phyloP scores from a whole-genome alignment of 768 basidiomycete genomes.

The Mycena kentingensis region DNA sequence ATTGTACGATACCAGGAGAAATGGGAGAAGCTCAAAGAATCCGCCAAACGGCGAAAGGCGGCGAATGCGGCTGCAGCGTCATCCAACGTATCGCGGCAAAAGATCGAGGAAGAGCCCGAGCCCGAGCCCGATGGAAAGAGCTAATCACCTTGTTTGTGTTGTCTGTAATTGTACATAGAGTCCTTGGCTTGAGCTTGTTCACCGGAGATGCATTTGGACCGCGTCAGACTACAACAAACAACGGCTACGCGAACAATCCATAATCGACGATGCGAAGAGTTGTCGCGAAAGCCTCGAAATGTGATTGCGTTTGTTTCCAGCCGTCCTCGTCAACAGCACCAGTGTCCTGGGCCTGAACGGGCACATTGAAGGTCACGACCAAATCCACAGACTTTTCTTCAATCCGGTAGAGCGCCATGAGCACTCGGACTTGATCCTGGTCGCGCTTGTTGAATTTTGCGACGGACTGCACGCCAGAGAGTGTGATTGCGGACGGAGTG shows the following conservation, averaged over 20 bases:
- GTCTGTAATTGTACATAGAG: constrained; percentile 5
- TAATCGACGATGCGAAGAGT: constrained; percentile 71
- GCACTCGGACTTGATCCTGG: constrained; percentile 70
- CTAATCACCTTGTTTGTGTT: neutral
- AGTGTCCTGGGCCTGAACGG: constrained; percentile 50
- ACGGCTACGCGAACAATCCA: constrained; percentile 61
- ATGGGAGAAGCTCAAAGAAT: constrained; percentile 90
- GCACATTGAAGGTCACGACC: constrained; percentile 83
- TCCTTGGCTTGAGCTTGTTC: constrained; percentile 1
- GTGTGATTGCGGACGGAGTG: constrained; percentile 61
- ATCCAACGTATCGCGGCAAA: constrained; percentile 54
- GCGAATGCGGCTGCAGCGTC: constrained; percentile 55
- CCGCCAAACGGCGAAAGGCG: constrained; percentile 83
- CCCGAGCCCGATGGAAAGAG: constrained; percentile 45
- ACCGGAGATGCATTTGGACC: too few species aligned
- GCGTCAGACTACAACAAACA: too few species aligned
- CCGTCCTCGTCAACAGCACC: constrained; percentile 44
- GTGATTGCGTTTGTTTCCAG: constrained; percentile 38
- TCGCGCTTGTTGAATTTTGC: constrained; percentile 62
- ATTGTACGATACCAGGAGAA: constrained; percentile 81
- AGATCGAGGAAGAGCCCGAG: constrained; percentile 73
- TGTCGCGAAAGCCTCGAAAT: constrained; percentile 56
- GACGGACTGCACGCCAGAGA: constrained; percentile 71
- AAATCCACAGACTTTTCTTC: constrained; percentile 73
- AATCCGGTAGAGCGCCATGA: constrained; percentile 81